These are phyloP conservation scores for Xylariomycetidae sp. DNA, from an alignment of 2,329 filamentous ascomycete genomes.

Conservation along the genomic window DNA sequence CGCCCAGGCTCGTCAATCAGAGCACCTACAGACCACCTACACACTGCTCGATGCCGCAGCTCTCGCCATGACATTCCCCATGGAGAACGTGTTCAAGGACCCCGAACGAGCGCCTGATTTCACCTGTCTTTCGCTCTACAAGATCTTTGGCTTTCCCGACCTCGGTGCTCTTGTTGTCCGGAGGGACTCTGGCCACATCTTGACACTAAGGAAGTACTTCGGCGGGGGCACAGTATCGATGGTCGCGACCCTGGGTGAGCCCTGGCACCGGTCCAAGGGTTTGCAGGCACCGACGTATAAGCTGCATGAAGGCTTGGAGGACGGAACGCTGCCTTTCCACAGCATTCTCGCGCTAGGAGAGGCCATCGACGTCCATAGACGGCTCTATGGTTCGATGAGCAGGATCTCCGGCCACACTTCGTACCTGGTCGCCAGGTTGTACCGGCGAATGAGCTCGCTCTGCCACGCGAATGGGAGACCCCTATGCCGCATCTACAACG, in stretches of 20 bases:
- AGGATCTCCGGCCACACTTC: constrained; percentile 52
- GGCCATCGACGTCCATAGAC: constrained; percentile 50
- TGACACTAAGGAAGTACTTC: constrained; percentile 54
- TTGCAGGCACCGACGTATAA: constrained; percentile 32
- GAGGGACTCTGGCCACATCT: constrained; percentile 47
- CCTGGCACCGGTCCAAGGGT: constrained; percentile 50
- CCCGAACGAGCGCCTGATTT: constrained; percentile 51
- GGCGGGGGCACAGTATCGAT: constrained; percentile 62
- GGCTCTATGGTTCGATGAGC: constrained; percentile 53
- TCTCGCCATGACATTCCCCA: constrained; percentile 53
- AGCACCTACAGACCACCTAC: constrained; percentile 35
- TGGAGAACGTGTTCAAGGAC: constrained; percentile 46
- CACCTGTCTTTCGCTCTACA: constrained; percentile 56
- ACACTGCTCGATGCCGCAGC: constrained; percentile 59
- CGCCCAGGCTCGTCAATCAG: constrained; percentile 27
- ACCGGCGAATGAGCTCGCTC: constrained; percentile 40
- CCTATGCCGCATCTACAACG: constrained; percentile 50
- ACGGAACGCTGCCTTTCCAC: constrained; percentile 61
- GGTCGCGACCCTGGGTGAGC: constrained; percentile 44
- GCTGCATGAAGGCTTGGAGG: constrained; percentile 57
- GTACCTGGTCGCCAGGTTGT: constrained; percentile 44
- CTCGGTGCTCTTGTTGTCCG: constrained; percentile 55
- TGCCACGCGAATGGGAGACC: constrained; percentile 47
- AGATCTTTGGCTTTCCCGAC: constrained; percentile 63
- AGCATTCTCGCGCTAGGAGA: constrained; percentile 56